Evolutionary conservation across 2,329 filamentous ascomycete species (phyloP), one percentile per base, ranked within the genome.

Genomic region (Fusarium sp.): DNA sequence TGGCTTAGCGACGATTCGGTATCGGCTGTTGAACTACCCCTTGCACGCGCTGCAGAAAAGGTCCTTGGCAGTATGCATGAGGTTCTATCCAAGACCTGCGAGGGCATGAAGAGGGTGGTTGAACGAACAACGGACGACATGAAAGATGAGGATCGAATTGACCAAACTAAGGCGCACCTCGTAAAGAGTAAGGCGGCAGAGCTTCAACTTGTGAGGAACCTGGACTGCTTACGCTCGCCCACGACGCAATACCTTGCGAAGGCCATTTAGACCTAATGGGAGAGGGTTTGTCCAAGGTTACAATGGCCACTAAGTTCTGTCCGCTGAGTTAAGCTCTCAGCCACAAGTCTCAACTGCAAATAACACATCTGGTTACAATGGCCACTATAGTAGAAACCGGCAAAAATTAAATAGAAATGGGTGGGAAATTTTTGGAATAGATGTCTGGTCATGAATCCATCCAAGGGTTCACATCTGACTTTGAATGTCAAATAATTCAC

Each of bases 11-110:
- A 89, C 1, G 95, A 98, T 79, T 85, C 87, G 17, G 92, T 98
- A 1, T 77, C 83, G 2, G 87, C 93, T 3, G 85, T 87, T 17
- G 91, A 96, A 10, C 84, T 98, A 57, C 96, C 96, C 8, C 88
- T 99, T 17, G 95, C 95, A 2, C 90, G 88, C 71, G 95, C 96
- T 0, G 90, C 92, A 5, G 93, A 96, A 83, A 96, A 93, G 85
- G 96, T 98, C 10, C 84, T 98, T 32, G 94, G 93, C 14, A 96
- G 93, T 79, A 98, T 99, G 96, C 94, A 98, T 80, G 90, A 92
- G 76, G 91, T 98, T 44, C 85, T 99, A 50, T 86, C 87, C 69
- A 89, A 89, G 75, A 93, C 94, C 65, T 87, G 91, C 75, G 85
- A 87, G 69, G 90, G 90, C 75, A 89, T 96, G 85, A 84, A 86